A percentile compares a stretch with the other conserved stretches of the same genome.
Evolutionary conservation across 2,329 filamentous ascomycete species (phyloP).

Genomic region (Teratosphaeria destructans): DNA sequence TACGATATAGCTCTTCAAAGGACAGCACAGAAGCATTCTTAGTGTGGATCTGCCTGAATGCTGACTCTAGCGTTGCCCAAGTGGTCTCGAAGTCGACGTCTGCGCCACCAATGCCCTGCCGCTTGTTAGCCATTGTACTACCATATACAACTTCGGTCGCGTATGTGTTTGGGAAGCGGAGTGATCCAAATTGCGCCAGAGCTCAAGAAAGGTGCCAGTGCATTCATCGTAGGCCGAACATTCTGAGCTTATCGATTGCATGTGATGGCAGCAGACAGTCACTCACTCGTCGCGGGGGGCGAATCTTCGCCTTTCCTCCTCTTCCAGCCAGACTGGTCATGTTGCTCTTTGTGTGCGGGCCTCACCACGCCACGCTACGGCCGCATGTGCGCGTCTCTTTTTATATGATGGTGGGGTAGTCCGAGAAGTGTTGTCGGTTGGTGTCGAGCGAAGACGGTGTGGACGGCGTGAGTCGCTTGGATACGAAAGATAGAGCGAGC

Average conservation of each 20-base stretch:
- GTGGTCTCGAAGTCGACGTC: slow-evolving; percentile 72
- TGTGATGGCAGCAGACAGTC: slow-evolving; percentile 10
- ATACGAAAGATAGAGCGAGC: neutral
- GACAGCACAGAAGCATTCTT: slow-evolving; percentile 84
- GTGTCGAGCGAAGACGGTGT: neutral
- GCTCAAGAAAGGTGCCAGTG: neutral
- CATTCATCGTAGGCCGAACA: neutral
- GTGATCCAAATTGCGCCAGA: neutral
- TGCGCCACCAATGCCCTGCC: slow-evolving; percentile 47
- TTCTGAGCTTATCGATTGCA: slow-evolving; percentile 2
- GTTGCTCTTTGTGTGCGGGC: neutral
- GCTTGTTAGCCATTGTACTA: slow-evolving; percentile 3
- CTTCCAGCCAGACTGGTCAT: slow-evolving; percentile 40
- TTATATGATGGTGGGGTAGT: slow-evolving; percentile 1
- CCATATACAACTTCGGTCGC: neutral
- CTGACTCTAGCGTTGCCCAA: slow-evolving; percentile 67
- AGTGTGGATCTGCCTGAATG: slow-evolving; percentile 78
- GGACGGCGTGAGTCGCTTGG: neutral
- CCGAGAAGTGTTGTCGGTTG: neutral
- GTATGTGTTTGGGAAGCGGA: neutral
- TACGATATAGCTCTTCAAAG: slow-evolving; percentile 91
- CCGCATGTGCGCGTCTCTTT: neutral
- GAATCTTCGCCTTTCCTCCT: slow-evolving; percentile 49
- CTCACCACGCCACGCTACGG: neutral
- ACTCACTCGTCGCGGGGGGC: slow-evolving; percentile 57